Conservation (phyloP, 192 early-diverging fungal species). For the Entomortierella chlamydospora region DNA sequence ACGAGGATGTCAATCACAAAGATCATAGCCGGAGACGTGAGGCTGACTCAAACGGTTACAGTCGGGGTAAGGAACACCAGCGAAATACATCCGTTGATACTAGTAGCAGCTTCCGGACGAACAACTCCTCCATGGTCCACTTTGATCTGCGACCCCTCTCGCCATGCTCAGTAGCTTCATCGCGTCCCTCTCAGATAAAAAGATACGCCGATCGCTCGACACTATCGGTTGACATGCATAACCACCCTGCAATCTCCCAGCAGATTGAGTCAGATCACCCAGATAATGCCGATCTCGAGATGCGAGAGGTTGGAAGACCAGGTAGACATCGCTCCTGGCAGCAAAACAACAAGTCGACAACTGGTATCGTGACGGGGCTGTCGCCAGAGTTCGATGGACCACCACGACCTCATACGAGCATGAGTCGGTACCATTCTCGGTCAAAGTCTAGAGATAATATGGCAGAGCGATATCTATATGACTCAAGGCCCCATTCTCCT, state of each 20-base stretch:
- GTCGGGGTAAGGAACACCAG: not conserved
- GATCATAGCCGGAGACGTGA: not conserved
- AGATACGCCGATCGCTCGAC: constrained; percentile 6
- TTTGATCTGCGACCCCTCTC: constrained; percentile 14
- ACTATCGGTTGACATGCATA: constrained; percentile 1
- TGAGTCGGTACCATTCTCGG: constrained; percentile 12
- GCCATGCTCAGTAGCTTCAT: constrained; percentile 8
- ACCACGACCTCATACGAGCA: constrained; percentile 29
- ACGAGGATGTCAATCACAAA: constrained; percentile 13
- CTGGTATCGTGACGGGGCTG: constrained; percentile 33
- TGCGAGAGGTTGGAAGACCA: constrained; percentile 19
- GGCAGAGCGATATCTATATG: constrained; percentile 30
- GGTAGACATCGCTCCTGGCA: constrained; percentile 30
- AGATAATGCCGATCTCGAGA: constrained; percentile 12
- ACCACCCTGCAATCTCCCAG: constrained; percentile 1
- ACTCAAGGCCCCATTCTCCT: constrained; percentile 17
- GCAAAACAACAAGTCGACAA: constrained; percentile 22
- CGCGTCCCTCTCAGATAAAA: not conserved
- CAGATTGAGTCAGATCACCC: constrained; percentile 6
- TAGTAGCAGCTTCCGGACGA: constrained; percentile 23
- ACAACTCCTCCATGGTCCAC: constrained; percentile 15
- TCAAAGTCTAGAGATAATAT: constrained; percentile 16
- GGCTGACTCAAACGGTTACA: not conserved
- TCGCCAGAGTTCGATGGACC: constrained; percentile 16
- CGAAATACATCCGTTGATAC: constrained; percentile 19